These are phyloP conservation scores for Pontederia paniculata DNA, from an alignment of 176 grass and related monocot genomes.

Conservation along the genomic window DNA sequence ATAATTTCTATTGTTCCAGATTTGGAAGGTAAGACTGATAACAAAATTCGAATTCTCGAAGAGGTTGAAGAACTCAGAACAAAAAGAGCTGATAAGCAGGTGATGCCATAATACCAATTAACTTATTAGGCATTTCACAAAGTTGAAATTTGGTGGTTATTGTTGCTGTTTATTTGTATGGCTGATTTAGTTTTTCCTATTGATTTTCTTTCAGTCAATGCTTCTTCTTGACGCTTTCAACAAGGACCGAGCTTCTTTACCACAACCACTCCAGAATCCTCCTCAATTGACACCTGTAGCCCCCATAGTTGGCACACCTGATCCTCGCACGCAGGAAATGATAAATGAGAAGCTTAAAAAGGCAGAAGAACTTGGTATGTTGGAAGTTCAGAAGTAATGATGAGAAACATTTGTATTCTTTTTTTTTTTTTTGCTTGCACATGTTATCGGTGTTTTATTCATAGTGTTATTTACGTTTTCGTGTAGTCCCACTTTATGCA, in stretches of 20 bases:
- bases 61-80: conserved; percentile 17
- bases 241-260: conserved; percentile 23
- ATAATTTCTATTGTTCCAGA: conserved; percentile 9
- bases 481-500: no score
- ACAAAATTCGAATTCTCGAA: conserved; percentile 20
- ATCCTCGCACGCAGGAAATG: conserved; percentile 25
- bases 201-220: conserved; percentile 8
- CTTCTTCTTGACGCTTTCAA: conserved; percentile 27
- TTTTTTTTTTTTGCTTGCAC: neutral
- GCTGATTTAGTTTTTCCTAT: neutral
- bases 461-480: no score
- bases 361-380: conserved; percentile 24
- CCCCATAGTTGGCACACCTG: conserved; percentile 7
- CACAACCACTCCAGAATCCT: conserved; percentile 18
- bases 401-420: neutral
- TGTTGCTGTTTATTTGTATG: neutral
- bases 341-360: conserved; percentile 25
- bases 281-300: conserved; percentile 2
- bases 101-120: neutral
- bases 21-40: conserved; percentile 25
- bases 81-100: conserved; percentile 29
- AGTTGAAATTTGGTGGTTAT: neutral
- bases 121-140: no score
- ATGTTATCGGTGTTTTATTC: no score
- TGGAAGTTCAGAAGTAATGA: neutral